Evolutionary conservation across 2,329 filamentous ascomycete genomes (phyloP).

Genomic region (Exophiala phaeomuriformis): DNA sequence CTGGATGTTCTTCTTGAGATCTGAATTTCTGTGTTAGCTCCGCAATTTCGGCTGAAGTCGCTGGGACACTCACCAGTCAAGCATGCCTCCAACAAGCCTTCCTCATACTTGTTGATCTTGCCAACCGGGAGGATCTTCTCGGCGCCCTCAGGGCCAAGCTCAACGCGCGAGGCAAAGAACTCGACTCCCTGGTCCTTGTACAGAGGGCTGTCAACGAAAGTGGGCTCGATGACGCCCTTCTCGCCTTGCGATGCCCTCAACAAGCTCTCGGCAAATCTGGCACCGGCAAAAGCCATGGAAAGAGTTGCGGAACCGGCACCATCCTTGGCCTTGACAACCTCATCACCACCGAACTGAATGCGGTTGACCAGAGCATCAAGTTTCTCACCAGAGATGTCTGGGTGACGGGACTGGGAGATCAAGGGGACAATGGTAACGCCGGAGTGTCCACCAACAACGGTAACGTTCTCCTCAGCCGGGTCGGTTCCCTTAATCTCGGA

Average conservation of each 20-base stretch:
- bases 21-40: slow-evolving; percentile 18
- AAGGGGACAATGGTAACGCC: slow-evolving; percentile 98
- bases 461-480: slow-evolving; percentile 87
- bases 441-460: slow-evolving; percentile 93
- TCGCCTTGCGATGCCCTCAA: slow-evolving; percentile 88
- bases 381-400: slow-evolving; percentile 69
- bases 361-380: slow-evolving; percentile 75
- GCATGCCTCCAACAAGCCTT: slow-evolving; percentile 81
- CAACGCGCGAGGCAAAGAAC: slow-evolving; percentile 92
- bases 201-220: slow-evolving; percentile 92
- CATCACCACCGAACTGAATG: slow-evolving; percentile 97
- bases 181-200: slow-evolving; percentile 98
- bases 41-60: not conserved
- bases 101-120: slow-evolving; percentile 74
- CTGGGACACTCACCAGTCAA: slow-evolving; percentile 47
- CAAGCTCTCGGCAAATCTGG: slow-evolving; percentile 76
- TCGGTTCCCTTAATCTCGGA: slow-evolving; percentile 85
- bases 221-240: slow-evolving; percentile 91
- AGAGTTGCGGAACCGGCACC: slow-evolving; percentile 94
- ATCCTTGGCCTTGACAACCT: slow-evolving; percentile 98
- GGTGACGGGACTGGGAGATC: slow-evolving; percentile 87
- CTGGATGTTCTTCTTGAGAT: slow-evolving; percentile 68
- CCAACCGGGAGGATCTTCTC: slow-evolving; percentile 88
- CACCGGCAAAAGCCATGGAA: slow-evolving; percentile 97
- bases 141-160: slow-evolving; percentile 93